phyloP scores from a whole-genome alignment of 2,329 filamentous ascomycete species.

The Fusarium solani-melongenae region DNA sequence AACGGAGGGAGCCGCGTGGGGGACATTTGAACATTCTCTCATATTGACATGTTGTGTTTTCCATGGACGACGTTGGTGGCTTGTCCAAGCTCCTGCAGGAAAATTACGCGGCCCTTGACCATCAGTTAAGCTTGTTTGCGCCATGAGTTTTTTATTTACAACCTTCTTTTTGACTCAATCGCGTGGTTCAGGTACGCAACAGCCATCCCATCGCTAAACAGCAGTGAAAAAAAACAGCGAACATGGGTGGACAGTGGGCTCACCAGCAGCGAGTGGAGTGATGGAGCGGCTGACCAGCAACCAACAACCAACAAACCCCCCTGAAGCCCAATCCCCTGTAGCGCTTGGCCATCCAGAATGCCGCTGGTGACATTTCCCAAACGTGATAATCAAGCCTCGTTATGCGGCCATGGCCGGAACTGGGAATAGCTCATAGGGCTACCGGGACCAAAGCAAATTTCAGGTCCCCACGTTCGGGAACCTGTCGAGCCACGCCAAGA shows the following conservation, averaged over 20 bases:
- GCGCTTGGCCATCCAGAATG: conserved; percentile 10
- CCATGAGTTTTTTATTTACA: conserved; percentile 1
- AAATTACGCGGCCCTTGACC: conserved; percentile 4
- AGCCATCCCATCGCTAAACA: not conserved
- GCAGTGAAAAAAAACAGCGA: not conserved
- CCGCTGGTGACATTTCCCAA: conserved; percentile 9
- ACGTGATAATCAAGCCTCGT: conserved; percentile 28
- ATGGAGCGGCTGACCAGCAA: conserved; percentile 17
- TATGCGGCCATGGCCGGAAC: conserved; percentile 22
- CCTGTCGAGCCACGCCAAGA: conserved; percentile 15
- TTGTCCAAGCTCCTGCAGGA: not conserved
- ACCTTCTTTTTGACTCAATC: not conserved
- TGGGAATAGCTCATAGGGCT: conserved; percentile 24
- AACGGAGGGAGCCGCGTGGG: not conserved
- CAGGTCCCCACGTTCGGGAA: not conserved
- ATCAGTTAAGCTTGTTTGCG: conserved; percentile 36
- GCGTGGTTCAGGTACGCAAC: not conserved
- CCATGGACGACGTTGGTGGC: not conserved
- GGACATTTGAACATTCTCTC: not conserved
- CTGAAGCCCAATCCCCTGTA: conserved; percentile 7
- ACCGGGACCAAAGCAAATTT: not conserved
- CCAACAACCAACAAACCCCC: not conserved
- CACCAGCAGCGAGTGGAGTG: conserved; percentile 11
- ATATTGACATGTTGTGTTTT: not conserved
- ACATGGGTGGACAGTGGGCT: not conserved